Evolutionary conservation across 768 basidiomycete genomes (phyloP).

Genomic region (Trametes elegans): DNA sequence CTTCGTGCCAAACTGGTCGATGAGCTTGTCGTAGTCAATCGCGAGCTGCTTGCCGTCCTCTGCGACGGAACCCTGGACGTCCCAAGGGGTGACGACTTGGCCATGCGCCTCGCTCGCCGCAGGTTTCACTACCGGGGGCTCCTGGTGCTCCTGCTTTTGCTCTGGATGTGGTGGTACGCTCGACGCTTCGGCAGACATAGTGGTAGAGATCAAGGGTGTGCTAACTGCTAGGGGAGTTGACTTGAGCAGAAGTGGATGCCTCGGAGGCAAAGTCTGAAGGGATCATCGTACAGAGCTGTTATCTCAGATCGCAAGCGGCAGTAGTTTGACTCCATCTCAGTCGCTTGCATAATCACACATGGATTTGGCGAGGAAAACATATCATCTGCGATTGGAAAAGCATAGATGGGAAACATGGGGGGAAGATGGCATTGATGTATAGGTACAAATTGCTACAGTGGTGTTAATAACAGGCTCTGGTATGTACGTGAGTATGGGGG

Average conservation of each 20-base stretch:
- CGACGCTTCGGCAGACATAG: slow-evolving; percentile 13
- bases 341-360: no score
- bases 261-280: slow-evolving; percentile 1
- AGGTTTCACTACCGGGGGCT: slow-evolving; percentile 32
- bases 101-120: slow-evolving; percentile 38
- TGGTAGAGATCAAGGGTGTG: neutral
- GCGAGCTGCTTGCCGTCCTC: slow-evolving; percentile 87
- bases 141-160: neutral
- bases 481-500: slow-evolving; percentile 17
- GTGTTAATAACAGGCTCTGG: slow-evolving; percentile 8
- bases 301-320: slow-evolving; percentile 21
- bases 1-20: slow-evolving; percentile 91
- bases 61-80: slow-evolving; percentile 89
- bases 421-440: slow-evolving; percentile 20
- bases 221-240: slow-evolving; percentile 2
- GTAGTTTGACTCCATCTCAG: no score
- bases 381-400: neutral
- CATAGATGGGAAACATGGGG: neutral
- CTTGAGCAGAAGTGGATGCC: slow-evolving; percentile 3
- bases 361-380: neutral
- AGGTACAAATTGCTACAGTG: slow-evolving; percentile 19
- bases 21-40: slow-evolving; percentile 96
- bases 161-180: slow-evolving; percentile 14
- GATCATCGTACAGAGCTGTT: slow-evolving; percentile 7
- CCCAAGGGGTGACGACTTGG: slow-evolving; percentile 96